Evolutionary conservation across 306 rosid species (phyloP).

Genomic region (Biancaea sappan): DNA sequence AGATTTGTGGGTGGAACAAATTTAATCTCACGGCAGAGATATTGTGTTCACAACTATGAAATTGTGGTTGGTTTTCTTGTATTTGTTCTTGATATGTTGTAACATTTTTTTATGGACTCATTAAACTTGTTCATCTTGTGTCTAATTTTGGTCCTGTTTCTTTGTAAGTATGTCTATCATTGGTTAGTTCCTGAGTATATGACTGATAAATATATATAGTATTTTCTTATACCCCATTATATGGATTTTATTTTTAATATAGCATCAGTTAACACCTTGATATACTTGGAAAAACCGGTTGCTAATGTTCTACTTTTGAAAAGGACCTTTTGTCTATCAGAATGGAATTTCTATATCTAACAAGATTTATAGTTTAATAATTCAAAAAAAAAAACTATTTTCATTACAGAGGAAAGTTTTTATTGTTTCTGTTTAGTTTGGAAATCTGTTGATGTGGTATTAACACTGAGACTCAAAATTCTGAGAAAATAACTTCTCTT

Average conservation of each 20-base stretch:
- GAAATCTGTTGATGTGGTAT: neutral
- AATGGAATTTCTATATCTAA: neutral
- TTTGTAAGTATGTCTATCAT: neutral
- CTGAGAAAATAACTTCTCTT: neutral
- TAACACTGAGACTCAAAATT: neutral
- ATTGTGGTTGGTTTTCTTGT: conserved; percentile 42
- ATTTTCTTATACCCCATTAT: neutral
- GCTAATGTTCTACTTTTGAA: neutral
- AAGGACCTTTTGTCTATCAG: neutral
- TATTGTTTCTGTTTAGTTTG: neutral
- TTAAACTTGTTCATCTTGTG: neutral
- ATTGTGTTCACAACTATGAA: conserved; percentile 36
- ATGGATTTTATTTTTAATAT: neutral
- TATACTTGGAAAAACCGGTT: neutral
- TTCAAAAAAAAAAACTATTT: neutral
- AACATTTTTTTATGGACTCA: neutral
- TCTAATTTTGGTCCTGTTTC: neutral
- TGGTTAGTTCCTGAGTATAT: neutral
- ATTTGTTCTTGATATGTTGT: neutral
- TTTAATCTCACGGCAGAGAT: conserved; percentile 32
- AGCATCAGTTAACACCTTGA: neutral
- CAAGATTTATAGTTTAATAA: neutral
- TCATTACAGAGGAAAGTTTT: neutral
- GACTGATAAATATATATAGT: neutral
- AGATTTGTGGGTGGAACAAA: conserved; percentile 30